These are phyloP conservation scores for Xerocomellus chrysenteron DNA, from an alignment of 768 basidiomycete genomes.

Conservation along the genomic window DNA sequence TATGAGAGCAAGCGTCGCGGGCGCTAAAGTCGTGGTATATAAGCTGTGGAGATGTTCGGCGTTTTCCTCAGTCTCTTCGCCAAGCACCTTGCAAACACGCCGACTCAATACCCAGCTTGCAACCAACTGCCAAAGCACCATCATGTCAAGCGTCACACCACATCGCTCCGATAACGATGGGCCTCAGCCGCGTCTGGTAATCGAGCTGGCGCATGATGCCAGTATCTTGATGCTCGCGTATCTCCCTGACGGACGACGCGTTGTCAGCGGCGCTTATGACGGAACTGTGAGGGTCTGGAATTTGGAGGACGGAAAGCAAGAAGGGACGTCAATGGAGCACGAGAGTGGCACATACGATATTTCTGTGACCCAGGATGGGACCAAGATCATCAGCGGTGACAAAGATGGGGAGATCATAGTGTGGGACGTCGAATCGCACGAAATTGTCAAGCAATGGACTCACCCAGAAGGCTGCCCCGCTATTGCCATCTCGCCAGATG, in stretches of 20 bases:
- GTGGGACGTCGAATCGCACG: constrained; percentile 2
- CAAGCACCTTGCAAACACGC: neutral
- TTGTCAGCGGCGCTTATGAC: neutral
- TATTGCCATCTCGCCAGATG: constrained; percentile 4
- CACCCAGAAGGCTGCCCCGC: accelerated
- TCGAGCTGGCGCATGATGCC: neutral
- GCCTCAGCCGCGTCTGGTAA: neutral
- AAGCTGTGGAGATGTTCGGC: too few species aligned
- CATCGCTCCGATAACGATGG: too few species aligned
- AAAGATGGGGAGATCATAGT: neutral
- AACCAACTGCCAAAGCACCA: too few species aligned
- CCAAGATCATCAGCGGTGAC: neutral
- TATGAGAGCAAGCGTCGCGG: too few species aligned
- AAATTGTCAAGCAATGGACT: neutral
- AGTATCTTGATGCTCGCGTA: neutral
- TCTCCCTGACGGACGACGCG: constrained; percentile 6
- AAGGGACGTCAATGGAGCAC: neutral
- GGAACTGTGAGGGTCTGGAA: neutral
- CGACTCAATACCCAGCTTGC: too few species aligned
- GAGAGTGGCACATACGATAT: neutral
- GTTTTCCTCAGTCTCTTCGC: neutral
- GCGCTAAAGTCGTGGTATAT: too few species aligned
- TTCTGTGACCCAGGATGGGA: neutral
- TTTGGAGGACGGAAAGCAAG: neutral
- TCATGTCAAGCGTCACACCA: neutral